These are phyloP conservation scores for Phytophthora sansomeana DNA, from an alignment of 352 stramenopile genomes.

Conservation along the genomic window DNA sequence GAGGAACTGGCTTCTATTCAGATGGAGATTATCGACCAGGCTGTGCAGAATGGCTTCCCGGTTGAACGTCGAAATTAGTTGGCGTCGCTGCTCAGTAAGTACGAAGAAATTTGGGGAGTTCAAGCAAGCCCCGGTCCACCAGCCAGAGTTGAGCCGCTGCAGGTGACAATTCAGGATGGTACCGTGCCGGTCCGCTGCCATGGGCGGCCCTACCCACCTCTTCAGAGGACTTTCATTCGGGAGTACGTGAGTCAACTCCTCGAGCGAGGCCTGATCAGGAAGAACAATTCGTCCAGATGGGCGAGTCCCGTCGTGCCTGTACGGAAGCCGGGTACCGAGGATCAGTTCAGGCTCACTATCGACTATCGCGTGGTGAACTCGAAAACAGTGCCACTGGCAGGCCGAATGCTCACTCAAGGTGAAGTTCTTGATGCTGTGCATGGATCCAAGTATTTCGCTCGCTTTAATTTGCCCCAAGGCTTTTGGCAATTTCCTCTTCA, in stretches of 20 bases:
- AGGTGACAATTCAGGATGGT: background rate
- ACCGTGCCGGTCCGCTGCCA: slow-evolving; percentile 2
- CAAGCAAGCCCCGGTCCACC: background rate
- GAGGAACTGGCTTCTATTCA: too few species aligned
- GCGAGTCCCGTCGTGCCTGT: slow-evolving; percentile 4
- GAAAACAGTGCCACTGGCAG: slow-evolving; percentile 12
- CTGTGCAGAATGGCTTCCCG: background rate
- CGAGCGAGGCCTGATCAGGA: background rate
- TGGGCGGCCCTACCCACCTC: slow-evolving; percentile 10
- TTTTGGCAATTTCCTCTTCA: slow-evolving; percentile 39
- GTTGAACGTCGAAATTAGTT: background rate
- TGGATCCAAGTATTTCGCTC: slow-evolving; percentile 11
- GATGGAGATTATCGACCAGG: background rate
- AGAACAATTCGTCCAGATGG: slow-evolving; percentile 11
- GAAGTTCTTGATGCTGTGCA: slow-evolving; percentile 10
- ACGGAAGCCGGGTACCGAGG: background rate
- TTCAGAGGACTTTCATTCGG: slow-evolving; percentile 13
- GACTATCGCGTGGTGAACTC: slow-evolving; percentile 13
- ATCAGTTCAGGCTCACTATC: slow-evolving; percentile 10
- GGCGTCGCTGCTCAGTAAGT: background rate
- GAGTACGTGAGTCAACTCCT: slow-evolving; percentile 9
- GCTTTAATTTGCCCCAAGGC: slow-evolving; percentile 33
- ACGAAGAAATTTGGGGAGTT: background rate
- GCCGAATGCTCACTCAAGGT: slow-evolving; percentile 14
- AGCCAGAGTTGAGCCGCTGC: slow-evolving; percentile 3